Evolutionary conservation across 2,329 filamentous ascomycete genomes (phyloP), one percentile per base, ranked within the genome.

Genomic region (Fusarium neocosmosporiellum): DNA sequence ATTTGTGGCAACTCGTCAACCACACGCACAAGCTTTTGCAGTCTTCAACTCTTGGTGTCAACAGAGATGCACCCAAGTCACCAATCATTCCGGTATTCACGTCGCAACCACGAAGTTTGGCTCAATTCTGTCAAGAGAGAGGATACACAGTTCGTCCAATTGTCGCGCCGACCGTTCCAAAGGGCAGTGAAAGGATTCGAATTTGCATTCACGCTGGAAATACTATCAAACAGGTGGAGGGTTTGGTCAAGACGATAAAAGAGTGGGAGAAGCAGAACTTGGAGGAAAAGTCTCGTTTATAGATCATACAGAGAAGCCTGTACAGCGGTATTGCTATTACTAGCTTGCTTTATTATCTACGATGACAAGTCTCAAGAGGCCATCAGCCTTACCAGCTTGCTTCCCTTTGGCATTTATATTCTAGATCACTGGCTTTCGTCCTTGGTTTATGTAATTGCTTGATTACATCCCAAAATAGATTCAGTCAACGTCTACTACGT

Each of bases 201-300:
- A 84, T 94, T 0, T 93, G 91, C 78, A 78, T 94, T 3, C 92
- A 94, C 80, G 89, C 91, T 0, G 89, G 87, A 0, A 94, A 94
- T 70, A 91, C 88, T 0, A 67, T 82, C 8, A 81, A 83, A 6
- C 85, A 94, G 66, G 84, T 93, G 1, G 84, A 90, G 7, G 84
- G 82, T 0, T 78, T 93, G 24, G 83, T 88, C 0, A 77, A 69
- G 9, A 83, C 81, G 0, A 85, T 92, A 10, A 81, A 83, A 54
- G 70, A 77, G 2, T 92, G 90, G 90, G 29, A 53, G 8, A 1
- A 1, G 2, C 48, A 63, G 1, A 54, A 61, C 14, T 11, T n/a
- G 27, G 22, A 34, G 9, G 8, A 18, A 2, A 63, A n/a, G 5
- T 16, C 59, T 18, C 46, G 46, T 9, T 24, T 62, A 39, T 61